phyloP scores from a whole-genome alignment of 2,329 filamentous ascomycete species.

The Graphilbum ipis-grandicollis region DNA sequence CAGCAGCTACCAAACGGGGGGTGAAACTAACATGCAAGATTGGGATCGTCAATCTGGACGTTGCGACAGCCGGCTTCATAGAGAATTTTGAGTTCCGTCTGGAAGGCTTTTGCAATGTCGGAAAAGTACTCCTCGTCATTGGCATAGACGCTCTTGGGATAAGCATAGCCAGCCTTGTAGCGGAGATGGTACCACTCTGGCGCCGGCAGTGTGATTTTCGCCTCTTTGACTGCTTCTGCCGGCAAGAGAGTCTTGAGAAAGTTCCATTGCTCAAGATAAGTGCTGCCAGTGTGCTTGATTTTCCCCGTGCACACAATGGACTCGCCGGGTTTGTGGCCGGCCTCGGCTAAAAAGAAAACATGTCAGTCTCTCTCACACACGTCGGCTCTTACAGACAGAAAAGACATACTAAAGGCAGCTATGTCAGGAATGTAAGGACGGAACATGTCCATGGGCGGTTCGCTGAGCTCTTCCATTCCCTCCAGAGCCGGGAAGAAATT shows the following conservation, averaged over 20 bases:
- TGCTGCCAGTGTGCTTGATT: conserved; percentile 26
- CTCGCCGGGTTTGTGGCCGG: conserved; percentile 28
- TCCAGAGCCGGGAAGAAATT: conserved; percentile 20
- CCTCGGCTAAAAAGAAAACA: conserved; percentile 17
- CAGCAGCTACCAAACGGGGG: no score
- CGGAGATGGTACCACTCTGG: conserved; percentile 45
- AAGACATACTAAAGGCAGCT: conserved; percentile 21
- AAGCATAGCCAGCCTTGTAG: conserved; percentile 29
- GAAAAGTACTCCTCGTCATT: conserved; percentile 31
- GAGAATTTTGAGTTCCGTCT: conserved; percentile 26
- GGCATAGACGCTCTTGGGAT: conserved; percentile 27
- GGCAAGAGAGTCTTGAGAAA: conserved; percentile 30
- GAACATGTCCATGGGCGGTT: conserved; percentile 17
- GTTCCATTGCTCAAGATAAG: conserved; percentile 23
- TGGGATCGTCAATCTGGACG: conserved; percentile 45
- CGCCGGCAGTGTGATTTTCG: conserved; percentile 46
- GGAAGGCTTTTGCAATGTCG: conserved; percentile 32
- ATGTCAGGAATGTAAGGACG: conserved; percentile 21
- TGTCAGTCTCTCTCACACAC: background rate
- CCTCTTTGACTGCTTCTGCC: conserved; percentile 41
- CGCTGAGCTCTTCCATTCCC: conserved; percentile 21
- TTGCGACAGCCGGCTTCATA: conserved; percentile 31
- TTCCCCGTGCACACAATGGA: conserved; percentile 27
- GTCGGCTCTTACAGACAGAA: background rate
- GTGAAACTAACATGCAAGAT: conserved; percentile 24